Evolutionary conservation across 306 rosid species (phyloP), one percentile per base, ranked within the genome.

Genomic region (Vigna radiata): DNA sequence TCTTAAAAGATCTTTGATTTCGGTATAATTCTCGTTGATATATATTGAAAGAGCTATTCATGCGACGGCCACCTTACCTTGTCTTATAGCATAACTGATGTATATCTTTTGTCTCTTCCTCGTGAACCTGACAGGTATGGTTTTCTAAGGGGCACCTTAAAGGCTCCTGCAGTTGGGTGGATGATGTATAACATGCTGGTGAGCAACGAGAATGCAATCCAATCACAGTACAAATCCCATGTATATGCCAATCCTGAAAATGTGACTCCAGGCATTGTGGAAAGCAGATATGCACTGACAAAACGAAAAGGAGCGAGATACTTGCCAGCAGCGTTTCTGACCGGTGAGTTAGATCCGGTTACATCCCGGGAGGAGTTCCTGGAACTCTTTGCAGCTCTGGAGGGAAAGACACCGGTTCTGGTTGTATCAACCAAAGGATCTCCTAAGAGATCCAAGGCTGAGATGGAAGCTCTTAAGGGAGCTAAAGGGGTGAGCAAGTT

Each of bases 141-240:
- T 71, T 86, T 92, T 59, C 91, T 95, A 47, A 84, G 93, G 79
- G 98, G 96, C 61, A 92, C 98, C 58, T 85, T 95, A 78, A 91
- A 87, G 86, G 90, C 97, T 15, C 97, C 97, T n/a, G 98, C 96
- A 21, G 86, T 95, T 75, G 97, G 98, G 17, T 95, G 97, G 98
- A 90, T 92, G 97, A 87, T 95, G 96, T 95, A 94, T 61, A 94
- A 90, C 85, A 79, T 94, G 85, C 97, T 94, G 6, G 98, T 94
- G 77, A 94, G 97, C 89, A 90, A 94, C 64, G 92, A 87, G 85
- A 92, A 89, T 5, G 91, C 97, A 21, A 94, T 94, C 71, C 83
- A 92, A 86, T 94, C 98, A 29, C 97, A 94, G 76, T 90, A 92
- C 85, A 90, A 90, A 85, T 94, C 97, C 16, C 98, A 94, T 49